Evolutionary conservation across 345 rosid species (phyloP).

Genomic region (Linum lewisii): DNA sequence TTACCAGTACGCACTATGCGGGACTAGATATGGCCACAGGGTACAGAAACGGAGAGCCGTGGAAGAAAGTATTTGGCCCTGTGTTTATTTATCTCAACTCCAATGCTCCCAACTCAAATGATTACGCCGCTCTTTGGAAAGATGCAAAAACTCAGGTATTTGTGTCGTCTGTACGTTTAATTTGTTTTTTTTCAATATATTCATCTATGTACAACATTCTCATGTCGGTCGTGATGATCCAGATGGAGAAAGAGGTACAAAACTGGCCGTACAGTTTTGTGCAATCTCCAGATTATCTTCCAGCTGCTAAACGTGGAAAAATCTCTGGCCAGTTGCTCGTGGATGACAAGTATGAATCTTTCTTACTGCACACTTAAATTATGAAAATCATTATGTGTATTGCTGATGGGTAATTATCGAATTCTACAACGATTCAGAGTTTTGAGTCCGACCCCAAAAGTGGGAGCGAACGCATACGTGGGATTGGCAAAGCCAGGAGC

Average conservation of each 20-base stretch:
- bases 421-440: constrained; percentile 22
- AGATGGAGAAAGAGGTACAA: constrained; percentile 49
- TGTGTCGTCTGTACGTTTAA: not conserved
- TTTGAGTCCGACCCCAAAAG: constrained; percentile 11
- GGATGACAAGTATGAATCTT: constrained; percentile 35
- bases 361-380: too few relatives aligned
- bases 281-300: constrained; percentile 44
- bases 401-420: not conserved
- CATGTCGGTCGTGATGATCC: not conserved
- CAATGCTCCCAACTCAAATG: constrained; percentile 13
- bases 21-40: constrained; percentile 48
- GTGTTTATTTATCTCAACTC: constrained; percentile 65
- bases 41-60: constrained; percentile 41
- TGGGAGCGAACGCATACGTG: constrained; percentile 43
- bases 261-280: constrained; percentile 68
- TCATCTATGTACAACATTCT: too few relatives aligned
- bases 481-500: constrained; percentile 71
- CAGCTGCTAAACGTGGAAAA: constrained; percentile 40
- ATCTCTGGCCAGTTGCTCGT: constrained; percentile 52
- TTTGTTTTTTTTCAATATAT: not conserved
- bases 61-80: constrained; percentile 89
- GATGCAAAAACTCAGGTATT: constrained; percentile 75
- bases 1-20: constrained; percentile 64
- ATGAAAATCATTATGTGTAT: too few relatives aligned
- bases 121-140: constrained; percentile 37